These are phyloP conservation scores for Corchorus capsularis DNA, from an alignment of 345 rosid species.

Conservation along the genomic window DNA sequence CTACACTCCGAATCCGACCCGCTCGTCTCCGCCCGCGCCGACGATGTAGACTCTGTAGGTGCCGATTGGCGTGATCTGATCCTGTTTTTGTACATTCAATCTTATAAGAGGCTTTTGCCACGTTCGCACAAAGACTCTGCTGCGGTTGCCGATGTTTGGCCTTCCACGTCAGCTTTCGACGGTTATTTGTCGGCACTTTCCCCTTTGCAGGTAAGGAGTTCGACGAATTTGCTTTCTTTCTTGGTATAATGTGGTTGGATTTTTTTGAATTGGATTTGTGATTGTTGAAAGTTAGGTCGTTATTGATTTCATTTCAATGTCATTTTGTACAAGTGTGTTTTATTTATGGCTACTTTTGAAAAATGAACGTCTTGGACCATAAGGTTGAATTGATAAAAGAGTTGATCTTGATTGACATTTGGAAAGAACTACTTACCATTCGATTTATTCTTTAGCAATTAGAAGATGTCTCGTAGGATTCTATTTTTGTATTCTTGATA, in stretches of 20 bases:
- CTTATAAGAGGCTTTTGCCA: constrained; percentile 88
- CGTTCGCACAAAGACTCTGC: constrained; percentile 94
- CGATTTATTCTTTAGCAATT: not conserved
- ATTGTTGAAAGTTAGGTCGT: not conserved
- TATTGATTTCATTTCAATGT: not conserved
- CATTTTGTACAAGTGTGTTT: not conserved
- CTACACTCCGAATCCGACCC: constrained; percentile 84
- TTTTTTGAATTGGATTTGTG: constrained; percentile 6
- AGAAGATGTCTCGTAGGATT: not conserved
- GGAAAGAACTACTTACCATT: not conserved
- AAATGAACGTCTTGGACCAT: not conserved
- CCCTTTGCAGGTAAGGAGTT: constrained; percentile 80
- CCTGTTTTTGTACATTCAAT: constrained; percentile 84
- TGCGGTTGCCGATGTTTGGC: constrained; percentile 97
- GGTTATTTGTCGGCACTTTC: constrained; percentile 94
- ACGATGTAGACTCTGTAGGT: constrained; percentile 63
- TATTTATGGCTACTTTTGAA: not conserved
- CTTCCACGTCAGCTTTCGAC: constrained; percentile 98
- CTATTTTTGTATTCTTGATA: not conserved
- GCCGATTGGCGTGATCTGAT: constrained; percentile 90
- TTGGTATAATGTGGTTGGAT: constrained; percentile 15
- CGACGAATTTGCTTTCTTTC: not conserved
- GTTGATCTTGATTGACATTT: not conserved
- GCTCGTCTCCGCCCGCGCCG: constrained; percentile 50
- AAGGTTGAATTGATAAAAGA: not conserved